Evolutionary conservation across 208 protist genomes (phyloP), one percentile per base, ranked within the genome.

Genomic region (Leishmania mexicana): DNA sequence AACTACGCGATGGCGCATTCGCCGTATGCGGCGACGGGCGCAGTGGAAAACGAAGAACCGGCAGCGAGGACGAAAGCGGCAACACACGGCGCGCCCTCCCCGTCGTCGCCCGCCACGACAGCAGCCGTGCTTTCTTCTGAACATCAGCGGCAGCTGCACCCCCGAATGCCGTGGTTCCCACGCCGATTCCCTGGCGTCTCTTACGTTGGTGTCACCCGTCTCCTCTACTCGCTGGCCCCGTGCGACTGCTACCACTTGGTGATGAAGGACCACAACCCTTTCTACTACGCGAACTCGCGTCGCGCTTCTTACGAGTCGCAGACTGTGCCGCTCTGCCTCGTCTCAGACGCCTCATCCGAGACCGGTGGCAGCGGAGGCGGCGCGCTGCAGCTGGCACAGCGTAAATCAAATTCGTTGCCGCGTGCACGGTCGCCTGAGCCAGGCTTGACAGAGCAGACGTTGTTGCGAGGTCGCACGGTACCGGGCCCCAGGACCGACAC

Each of bases 191-290:
- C 85, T 42, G 83, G 83, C 21, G 83, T 91, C 8, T 87, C 84
- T 47, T 90, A 72, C 62, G 45, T 83, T 51, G 90, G 88, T 42
- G 90, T 92, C 19, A 88, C 86, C 11, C 90, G 90, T 38, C 78
- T 96, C 40, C 86, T 96, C 49, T 96, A 94, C 84, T 94, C 92
- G 3, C 88, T 93, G 47, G 88, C 87, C 35, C 87, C 92, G 7
- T 96, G 92, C 81, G 89, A 96, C 80, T 91, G 87, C 75, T 93
- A 94, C 78, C 90, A 94, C 81, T 85, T 94, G 72, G 92, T 96
- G 24, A 86, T 89, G 80, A 86, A 88, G 78, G 90, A 92, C 54
- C 86, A 84, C 76, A 93, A 93, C 58, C 86, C 92, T 2, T 81
- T 94, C 38, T 96, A 94, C 79, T 92, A 92, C 82, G 86, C 90